These are phyloP conservation scores for Poronia punctata DNA, from an alignment of 495 filamentous ascomycete species.

Conservation along the genomic window DNA sequence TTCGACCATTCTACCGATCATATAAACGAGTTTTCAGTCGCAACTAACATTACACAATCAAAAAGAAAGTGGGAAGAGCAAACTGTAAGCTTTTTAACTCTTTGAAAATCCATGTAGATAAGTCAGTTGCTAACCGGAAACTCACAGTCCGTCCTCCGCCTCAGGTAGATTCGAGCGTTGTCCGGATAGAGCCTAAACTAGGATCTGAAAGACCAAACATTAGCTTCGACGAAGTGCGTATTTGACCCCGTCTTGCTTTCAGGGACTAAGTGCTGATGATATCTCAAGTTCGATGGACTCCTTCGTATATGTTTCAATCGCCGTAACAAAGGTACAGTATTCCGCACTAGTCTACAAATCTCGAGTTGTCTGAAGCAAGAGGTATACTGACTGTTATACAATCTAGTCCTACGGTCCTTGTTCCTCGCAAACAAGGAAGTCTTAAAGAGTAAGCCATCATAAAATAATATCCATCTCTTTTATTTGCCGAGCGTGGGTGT, in stretches of 20 bases:
- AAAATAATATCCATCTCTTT: background rate
- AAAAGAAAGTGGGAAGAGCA: slow-evolving; percentile 75
- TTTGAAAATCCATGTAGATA: background rate
- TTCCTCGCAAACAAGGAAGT: slow-evolving; percentile 73
- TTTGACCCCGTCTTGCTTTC: no score
- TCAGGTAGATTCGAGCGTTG: slow-evolving; percentile 64
- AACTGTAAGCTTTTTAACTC: slow-evolving; percentile 75
- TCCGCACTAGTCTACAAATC: no score
- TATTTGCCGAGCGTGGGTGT: background rate
- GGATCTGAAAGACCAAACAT: slow-evolving; percentile 69
- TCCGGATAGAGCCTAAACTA: slow-evolving; percentile 61
- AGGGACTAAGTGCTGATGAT: background rate
- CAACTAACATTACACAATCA: slow-evolving; percentile 2
- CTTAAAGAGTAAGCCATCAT: slow-evolving; percentile 50
- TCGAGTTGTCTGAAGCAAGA: no score
- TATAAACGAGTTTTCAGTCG: no score
- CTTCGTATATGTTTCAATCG: slow-evolving; percentile 76
- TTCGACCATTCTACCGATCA: no score
- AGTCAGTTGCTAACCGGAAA: background rate
- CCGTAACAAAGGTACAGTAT: slow-evolving; percentile 41
- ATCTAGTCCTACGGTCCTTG: slow-evolving; percentile 58
- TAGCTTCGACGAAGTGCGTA: slow-evolving; percentile 64
- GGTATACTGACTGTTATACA: slow-evolving; percentile 46
- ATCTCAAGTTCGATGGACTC: slow-evolving; percentile 70
- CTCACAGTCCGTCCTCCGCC: slow-evolving; percentile 57